Evolutionary conservation across 2,329 filamentous ascomycete species (phyloP), one percentile per base, ranked within the genome.

Genomic region (Nemania sp.): DNA sequence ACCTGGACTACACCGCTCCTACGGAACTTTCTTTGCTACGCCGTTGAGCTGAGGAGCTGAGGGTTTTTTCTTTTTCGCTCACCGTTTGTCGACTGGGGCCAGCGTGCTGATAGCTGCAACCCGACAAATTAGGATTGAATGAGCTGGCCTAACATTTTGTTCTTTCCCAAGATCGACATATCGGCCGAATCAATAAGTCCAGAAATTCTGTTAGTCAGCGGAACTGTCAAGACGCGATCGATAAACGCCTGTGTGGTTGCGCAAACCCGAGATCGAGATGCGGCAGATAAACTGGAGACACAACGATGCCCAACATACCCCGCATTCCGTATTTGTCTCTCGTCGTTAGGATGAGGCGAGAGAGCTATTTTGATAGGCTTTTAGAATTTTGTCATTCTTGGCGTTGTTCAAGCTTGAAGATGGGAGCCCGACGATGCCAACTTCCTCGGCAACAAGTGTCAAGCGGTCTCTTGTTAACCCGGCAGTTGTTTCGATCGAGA

Each of bases 251-350:
- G n/a, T 43, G 24, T 26, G 41, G 42, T 47, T 50, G 47, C 46
- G 40, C 37, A 50, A 50, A 30, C 26, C 31, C 17, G 28, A 39
- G 20, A 51, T 55, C 36, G 42, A 46, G 36, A 46, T 41, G 34
- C 41, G 40, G 26, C 15, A 31, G 42, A 47, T 23, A 26, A 23
- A 30, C 15, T 41, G 52, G 47, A 33, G 42, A 28, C 52, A 28
- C 46, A 51, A 42, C 39, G 30, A 51, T 55, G 52, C 52, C 52
- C 46, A 54, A 54, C 37, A 24, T 46, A 22, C 34, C 52, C 52
- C 47, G 52, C 30, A 36, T 43, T 51, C 22, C 37, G n/a, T 45
- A 36, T 40, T 19, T 22, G 30, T 46, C 20, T 49, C 26, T 36
- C 31, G 26, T 31, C 20, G 33, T 17, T 36, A 41, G 31, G 12